These are phyloP conservation scores for Phialophora macrospora DNA, from an alignment of 2,329 filamentous ascomycete genomes.

Conservation along the genomic window DNA sequence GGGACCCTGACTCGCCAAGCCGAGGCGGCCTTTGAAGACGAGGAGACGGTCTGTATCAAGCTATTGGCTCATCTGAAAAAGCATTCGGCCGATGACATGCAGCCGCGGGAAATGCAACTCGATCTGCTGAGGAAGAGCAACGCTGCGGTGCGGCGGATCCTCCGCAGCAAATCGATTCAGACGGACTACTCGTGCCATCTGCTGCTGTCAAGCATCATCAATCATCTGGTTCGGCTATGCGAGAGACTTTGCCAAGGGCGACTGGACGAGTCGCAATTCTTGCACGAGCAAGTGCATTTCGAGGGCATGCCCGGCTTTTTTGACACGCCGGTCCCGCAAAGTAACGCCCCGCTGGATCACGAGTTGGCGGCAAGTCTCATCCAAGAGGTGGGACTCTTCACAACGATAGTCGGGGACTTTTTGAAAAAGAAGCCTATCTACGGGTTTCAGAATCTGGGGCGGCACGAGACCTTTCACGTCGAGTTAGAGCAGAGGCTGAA, in stretches of 20 bases:
- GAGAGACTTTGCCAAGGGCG: conserved; percentile 30
- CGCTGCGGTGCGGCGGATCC: conserved; percentile 33
- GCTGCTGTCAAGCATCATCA: conserved; percentile 37
- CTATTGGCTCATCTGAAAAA: conserved; percentile 38
- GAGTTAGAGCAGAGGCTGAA: conserved; percentile 36
- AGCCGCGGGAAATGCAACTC: conserved; percentile 29
- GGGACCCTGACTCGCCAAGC: conserved; percentile 1
- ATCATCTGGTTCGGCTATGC: conserved; percentile 33
- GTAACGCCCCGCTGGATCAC: conserved; percentile 8
- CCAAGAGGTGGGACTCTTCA: conserved; percentile 30
- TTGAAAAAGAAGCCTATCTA: conserved; percentile 37
- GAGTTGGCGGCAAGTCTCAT: conserved; percentile 17
- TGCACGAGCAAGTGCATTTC: conserved; percentile 33
- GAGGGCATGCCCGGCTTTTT: conserved; percentile 28
- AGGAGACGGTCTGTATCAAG: conserved; percentile 39
- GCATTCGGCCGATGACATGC: conserved; percentile 26
- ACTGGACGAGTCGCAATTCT: conserved; percentile 28
- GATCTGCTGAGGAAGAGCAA: conserved; percentile 36
- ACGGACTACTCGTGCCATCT: conserved; percentile 38
- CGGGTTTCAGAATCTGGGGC: conserved; percentile 36
- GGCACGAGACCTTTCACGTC: conserved; percentile 36
- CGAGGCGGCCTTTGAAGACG: conserved; percentile 29
- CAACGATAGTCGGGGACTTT: conserved; percentile 31
- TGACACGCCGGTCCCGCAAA: conserved; percentile 16
- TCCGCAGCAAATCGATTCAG: conserved; percentile 33